Evolutionary conservation across 1,284 basidiomycete genomes (phyloP), one percentile per base, ranked within the genome.

Genomic region (Fomitopsis pinicola): DNA sequence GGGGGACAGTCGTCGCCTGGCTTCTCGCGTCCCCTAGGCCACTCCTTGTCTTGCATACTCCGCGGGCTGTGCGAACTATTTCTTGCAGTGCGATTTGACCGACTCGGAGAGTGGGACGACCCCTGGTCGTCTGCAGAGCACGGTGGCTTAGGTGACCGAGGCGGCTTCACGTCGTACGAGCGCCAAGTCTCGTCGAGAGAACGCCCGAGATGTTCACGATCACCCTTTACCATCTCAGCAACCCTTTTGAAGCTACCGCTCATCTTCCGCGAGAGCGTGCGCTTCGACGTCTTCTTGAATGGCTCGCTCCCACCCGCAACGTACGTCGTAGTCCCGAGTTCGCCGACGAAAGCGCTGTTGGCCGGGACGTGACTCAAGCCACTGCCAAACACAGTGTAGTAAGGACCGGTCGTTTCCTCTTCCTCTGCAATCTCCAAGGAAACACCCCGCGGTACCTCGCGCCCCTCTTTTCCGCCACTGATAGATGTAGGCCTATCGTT

Each of bases 371-470:
- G 75, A 1, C 77, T 82, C 1, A 79, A 73, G 1, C 76, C 71
- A 19, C 77, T 75, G 0, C 84, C 84, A 62, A 83, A 78, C 6
- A 85, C 79, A 0, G 84, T 84, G 65, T 83, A 83, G 59, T 83
- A 84, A 19, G 84, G 83, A 17, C 67, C 69, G 26, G 57, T 63
- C 10, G 61, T 67, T 55, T 64, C 63, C 35, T 69, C 69, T 17
- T 68, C 66, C 30, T 67, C 67, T 26, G 66, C 66, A 15, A 58
- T 53, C 28, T 42, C 42, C 45, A 48, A 2, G 6, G 54, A 35
- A 22, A 42, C 42, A 17, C 33, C 40, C 22, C 42, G 42, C 44
- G 28, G 28, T 17, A 46, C n/a, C 9, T n/a, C n/a, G 6, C 28
- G 28, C 9, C 22, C 15, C 40, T 45, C 33, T 28, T 15, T 48